Percentiles rank a stretch among this genome's conserved stretches.
These are phyloP conservation scores for Camptophora hylomeconis DNA, from an alignment of 2,329 filamentous ascomycete genomes.

Conservation along the genomic window DNA sequence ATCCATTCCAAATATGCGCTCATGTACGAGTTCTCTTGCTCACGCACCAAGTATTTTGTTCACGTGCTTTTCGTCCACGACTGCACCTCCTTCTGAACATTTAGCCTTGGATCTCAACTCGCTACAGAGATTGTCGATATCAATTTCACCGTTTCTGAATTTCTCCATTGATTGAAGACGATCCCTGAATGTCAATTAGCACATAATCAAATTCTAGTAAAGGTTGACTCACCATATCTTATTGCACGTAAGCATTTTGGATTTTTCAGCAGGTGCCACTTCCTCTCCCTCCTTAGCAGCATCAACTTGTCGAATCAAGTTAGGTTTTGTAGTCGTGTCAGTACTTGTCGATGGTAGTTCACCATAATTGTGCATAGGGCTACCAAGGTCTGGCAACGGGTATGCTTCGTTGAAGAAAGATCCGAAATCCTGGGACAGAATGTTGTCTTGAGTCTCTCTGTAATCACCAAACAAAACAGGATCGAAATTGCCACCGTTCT, in stretches of 20 bases:
- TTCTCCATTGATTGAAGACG: constrained; percentile 75
- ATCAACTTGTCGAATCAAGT: constrained; percentile 67
- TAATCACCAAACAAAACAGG: constrained; percentile 86
- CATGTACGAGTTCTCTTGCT: too few species aligned
- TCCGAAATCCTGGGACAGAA: constrained; percentile 60
- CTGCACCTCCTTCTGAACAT: constrained; percentile 77
- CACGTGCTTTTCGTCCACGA: constrained; percentile 81
- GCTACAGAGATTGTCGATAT: constrained; percentile 82
- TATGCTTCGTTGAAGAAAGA: constrained; percentile 66
- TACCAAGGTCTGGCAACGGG: constrained; percentile 61
- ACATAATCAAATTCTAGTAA: background rate
- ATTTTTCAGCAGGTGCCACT: constrained; percentile 52
- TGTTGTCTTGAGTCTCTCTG: constrained; percentile 74
- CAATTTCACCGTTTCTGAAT: constrained; percentile 81
- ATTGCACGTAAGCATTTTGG: constrained; percentile 65
- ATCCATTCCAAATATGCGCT: too few species aligned
- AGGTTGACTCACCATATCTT: constrained; percentile 69
- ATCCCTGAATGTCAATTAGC: constrained; percentile 49
- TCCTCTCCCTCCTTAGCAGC: constrained; percentile 56
- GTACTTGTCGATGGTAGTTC: constrained; percentile 23
- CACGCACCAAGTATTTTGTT: constrained; percentile 53
- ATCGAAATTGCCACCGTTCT: constrained; percentile 78
- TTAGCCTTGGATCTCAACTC: constrained; percentile 93
- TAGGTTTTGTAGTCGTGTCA: constrained; percentile 41
- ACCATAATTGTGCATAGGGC: constrained; percentile 56